Conservation (phyloP, 306 rosid species). For the Cicer judaicum region DNA sequence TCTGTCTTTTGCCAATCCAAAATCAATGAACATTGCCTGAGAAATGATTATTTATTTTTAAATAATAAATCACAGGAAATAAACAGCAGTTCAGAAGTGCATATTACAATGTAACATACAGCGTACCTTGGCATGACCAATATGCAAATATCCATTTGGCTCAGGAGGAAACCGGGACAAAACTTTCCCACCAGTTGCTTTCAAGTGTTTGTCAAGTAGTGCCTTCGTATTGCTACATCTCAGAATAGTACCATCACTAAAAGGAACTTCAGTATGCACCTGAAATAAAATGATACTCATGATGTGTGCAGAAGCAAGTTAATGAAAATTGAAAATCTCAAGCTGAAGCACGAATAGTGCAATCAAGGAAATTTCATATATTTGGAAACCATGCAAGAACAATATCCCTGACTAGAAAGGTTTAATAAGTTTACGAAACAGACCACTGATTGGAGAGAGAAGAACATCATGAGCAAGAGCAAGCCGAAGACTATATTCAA, state of each 20-base stretch:
- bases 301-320: conserved; percentile 30
- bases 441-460: not conserved
- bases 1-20: conserved; percentile 93
- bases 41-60: conserved; percentile 25
- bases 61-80: not conserved
- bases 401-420: conserved; percentile 30
- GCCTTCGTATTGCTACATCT: conserved; percentile 86
- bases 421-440: not conserved
- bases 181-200: conserved; percentile 70
- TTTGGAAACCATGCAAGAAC: conserved; percentile 23
- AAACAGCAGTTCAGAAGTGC: conserved; percentile 9
- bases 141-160: conserved; percentile 97
- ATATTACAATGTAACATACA: conserved; percentile 18
- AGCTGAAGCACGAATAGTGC: conserved; percentile 9
- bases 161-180: conserved; percentile 98
- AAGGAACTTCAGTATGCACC: conserved; percentile 95
- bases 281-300: conserved; percentile 48
- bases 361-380: conserved; percentile 29
- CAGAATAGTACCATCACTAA: conserved; percentile 79
- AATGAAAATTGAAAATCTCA: conserved; percentile 3
- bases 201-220: conserved; percentile 84
- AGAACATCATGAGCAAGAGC: conserved; percentile 1
- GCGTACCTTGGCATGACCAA: conserved; percentile 95
- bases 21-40: conserved; percentile 98
- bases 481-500: not conserved